Base-by-base conservation (phyloP, 2,329 filamentous ascomycete species). In the Epichloe amarillans region DNA sequence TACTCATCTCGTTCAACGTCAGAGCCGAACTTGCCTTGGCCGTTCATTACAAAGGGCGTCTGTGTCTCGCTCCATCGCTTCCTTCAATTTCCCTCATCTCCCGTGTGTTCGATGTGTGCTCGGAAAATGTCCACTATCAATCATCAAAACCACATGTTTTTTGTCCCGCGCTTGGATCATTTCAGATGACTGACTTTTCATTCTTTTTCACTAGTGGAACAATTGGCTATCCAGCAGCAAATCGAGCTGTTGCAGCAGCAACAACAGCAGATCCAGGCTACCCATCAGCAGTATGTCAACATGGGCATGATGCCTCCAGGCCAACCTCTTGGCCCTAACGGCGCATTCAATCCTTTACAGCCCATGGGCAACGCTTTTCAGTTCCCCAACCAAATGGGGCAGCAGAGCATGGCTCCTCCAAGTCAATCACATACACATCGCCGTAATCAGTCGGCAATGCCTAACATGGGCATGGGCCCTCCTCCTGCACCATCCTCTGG, bases 231-330 rank as follows among this genome's bases (percentile, higher is more conserved):
- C 66, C 90, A 95, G 73, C 91, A 96, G 74, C 91, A 97, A 72
- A 96, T 97, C 64, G 91, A 97, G 72, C 79, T 94, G 65, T 78
- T 97, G 64, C 91, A 97, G 73, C 89, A 95, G 68, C 93, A 97
- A 69, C 93, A 97, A 68, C 90, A 97, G 69, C 90, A 96, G 67
- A 94, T 97, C 64, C 88, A 94, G 71, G 88, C 88, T 61, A 93
- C 88, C 57, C 89, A 96, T 64, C 90, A 96, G 71, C 91, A 97
- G 72, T 96, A 95, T 74, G 85, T 95, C 62, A 95, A 93, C 69
- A 90, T 96, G 86, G 88, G 88, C 67, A 89, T 97, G 79, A 83
- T 97, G 62, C 84, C 86, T 59, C 84, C 87, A 49, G 85, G 86
- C 62, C 91, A 96, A 71, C 60, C 67, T 57, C 75, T 96, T 53